Percentiles rank a stretch among this genome's conserved stretches.
Conservation (phyloP, 2,329 filamentous ascomycete genomes). For the Dryadomyces quercivorus region DNA sequence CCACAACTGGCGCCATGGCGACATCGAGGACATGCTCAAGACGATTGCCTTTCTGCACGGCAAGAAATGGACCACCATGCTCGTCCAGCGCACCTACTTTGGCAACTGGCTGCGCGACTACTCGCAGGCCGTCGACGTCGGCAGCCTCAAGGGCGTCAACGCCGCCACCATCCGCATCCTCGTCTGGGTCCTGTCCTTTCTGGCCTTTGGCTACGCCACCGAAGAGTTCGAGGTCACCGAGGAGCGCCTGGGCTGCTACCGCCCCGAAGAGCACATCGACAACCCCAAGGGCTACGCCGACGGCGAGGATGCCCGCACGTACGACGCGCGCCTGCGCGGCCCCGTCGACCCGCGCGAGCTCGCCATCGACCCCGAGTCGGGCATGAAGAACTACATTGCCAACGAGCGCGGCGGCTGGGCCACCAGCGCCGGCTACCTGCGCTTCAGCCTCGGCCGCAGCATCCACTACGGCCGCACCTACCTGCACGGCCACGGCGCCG, state of each 20-base stretch:
- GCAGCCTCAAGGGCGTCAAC: constrained; percentile 66
- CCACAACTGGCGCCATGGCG: constrained; percentile 59
- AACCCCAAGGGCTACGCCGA: constrained; percentile 83
- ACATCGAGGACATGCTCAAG: constrained; percentile 74
- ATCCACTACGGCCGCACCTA: constrained; percentile 71
- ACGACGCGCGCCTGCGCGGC: constrained; percentile 68
- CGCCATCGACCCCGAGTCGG: constrained; percentile 61
- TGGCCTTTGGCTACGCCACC: constrained; percentile 76
- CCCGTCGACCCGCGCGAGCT: constrained; percentile 63
- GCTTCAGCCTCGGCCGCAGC: constrained; percentile 59
- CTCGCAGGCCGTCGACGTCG: constrained; percentile 71
- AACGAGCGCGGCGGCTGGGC: constrained; percentile 83
- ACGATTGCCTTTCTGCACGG: constrained; percentile 65
- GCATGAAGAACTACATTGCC: constrained; percentile 99
- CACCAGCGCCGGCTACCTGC: constrained; percentile 76
- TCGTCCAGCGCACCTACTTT: constrained; percentile 70
- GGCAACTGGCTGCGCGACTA: constrained; percentile 83
- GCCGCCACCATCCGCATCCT: constrained; percentile 67
- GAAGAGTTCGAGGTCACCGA: constrained; percentile 75
- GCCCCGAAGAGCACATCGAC: constrained; percentile 62
- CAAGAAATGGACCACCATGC: constrained; percentile 74
- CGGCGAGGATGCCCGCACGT: constrained; percentile 70
- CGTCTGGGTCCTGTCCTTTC: constrained; percentile 69
- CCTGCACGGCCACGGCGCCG: constrained; percentile 47
- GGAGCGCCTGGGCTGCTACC: constrained; percentile 68